Evolutionary conservation across 75 land plant species (phyloP).

Genomic region (Pinus albicaulis): DNA sequence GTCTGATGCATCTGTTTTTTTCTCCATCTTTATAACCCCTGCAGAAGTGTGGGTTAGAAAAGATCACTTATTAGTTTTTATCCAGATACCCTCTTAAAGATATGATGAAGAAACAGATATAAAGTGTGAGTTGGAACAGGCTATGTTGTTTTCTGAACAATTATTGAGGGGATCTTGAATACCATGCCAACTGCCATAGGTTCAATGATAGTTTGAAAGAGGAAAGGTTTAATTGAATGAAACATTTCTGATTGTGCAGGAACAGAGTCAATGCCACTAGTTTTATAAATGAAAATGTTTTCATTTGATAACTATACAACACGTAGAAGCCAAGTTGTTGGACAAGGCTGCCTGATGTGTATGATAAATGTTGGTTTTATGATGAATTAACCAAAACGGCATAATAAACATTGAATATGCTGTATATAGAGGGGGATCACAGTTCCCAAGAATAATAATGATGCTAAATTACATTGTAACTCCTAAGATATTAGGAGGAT

Average conservation of each 20-base stretch:
- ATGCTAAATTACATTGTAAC: too few species aligned
- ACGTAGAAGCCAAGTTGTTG: background rate
- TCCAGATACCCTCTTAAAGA: background rate
- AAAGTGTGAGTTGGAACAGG: conserved; percentile 1
- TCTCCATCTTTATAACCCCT: too few species aligned
- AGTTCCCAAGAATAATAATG: too few species aligned
- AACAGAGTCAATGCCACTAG: background rate
- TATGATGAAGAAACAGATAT: background rate
- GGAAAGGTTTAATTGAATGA: background rate
- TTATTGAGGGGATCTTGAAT: background rate
- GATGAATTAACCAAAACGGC: too few species aligned
- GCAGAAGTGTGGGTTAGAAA: background rate
- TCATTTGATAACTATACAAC: background rate
- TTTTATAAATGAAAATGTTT: background rate
- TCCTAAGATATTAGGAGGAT: too few species aligned
- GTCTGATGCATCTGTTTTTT: background rate
- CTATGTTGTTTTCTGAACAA: background rate
- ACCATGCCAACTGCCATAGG: background rate
- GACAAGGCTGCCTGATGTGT: background rate
- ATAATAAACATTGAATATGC: too few species aligned
- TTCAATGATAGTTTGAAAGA: background rate
- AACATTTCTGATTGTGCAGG: background rate
- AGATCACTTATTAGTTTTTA: background rate
- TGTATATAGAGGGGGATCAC: too few species aligned
- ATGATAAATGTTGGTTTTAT: background rate